Evolutionary conservation across 305 asterid species (phyloP), one percentile per base, ranked within the genome.

Genomic region (Coffea humblotiana): DNA sequence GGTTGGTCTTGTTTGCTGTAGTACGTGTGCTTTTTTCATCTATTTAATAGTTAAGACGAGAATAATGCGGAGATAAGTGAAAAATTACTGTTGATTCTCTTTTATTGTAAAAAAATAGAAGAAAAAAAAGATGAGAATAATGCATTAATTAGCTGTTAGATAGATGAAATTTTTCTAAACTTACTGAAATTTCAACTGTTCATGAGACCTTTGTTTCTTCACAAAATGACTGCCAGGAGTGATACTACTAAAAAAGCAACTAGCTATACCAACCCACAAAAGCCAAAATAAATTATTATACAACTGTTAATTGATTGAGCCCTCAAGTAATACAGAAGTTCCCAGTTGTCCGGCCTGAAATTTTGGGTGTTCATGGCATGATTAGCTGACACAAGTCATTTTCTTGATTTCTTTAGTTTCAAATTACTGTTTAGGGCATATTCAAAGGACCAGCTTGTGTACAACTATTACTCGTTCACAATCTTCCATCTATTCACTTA

Each of bases 291-390:
- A 64, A 65, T 12, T 27, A n/a, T 66, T 21, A 19, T 58, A 58
- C 10, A 19, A 68, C 15, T 52, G 21, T 8, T 48, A 64, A 32
- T 70, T 76, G 35, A 81, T 76, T 76, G 51, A 47, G 56, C 16
- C 37, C 27, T 0, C 58, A 81, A 81, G 81, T 47, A 81, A 80
- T 52, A 45, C 45, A 25, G 13, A 29, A 68, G 32, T 74, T 52
- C 43, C 72, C 37, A 61, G 77, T 75, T 82, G 82, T 78, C 77
- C 74, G 72, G 85, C 77, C 52, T 67, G 82, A 82, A 68, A 66
- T 78, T 76, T 47, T 72, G 76, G 76, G 47, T 19, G 51, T 32
- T 74, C 8, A 19, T 66, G 81, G 18, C 79, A 78, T 75, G 79
- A 80, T 82, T 78, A 47, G 54, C 37, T 21, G 67, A 78, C 78